A percentile compares a stretch with the other conserved stretches of the same genome.
Conservation (phyloP, 2,329 filamentous ascomycete genomes). For the Trichoderma breve region DNA sequence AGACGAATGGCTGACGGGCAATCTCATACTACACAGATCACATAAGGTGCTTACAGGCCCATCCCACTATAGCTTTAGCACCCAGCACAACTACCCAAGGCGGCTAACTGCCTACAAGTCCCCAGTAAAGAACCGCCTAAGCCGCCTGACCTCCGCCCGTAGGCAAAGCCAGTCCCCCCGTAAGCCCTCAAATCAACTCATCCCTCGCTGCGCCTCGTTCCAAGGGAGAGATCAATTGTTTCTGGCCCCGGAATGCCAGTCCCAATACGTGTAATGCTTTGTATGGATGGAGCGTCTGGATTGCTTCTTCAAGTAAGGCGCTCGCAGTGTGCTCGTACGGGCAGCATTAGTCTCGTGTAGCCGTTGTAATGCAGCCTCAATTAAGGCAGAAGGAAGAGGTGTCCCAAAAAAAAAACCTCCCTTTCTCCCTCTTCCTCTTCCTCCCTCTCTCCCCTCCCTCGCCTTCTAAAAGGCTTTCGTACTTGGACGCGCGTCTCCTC, state of each 20-base stretch:
- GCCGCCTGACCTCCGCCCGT: neutral
- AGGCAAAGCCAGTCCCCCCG: neutral
- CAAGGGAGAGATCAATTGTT: conserved; percentile 1
- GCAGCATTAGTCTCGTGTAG: neutral
- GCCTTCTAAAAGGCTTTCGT: neutral
- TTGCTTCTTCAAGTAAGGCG: conserved; percentile 8
- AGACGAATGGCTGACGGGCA: neutral
- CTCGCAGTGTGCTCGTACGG: neutral
- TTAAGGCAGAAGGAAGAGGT: neutral
- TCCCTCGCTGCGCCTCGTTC: neutral
- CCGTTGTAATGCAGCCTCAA: neutral
- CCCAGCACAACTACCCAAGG: neutral
- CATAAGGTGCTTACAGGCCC: neutral
- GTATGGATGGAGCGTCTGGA: neutral
- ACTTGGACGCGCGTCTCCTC: conserved; percentile 10
- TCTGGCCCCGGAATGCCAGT: neutral
- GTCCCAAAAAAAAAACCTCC: neutral
- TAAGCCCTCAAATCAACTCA: neutral
- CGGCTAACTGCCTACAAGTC: neutral
- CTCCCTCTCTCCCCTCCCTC: neutral
- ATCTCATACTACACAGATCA: neutral
- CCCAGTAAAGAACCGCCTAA: neutral
- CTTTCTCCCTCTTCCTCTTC: neutral
- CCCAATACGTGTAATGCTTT: neutral
- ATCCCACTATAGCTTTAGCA: neutral